These are phyloP conservation scores for Botrytis deweyae DNA, from an alignment of 2,329 filamentous ascomycete genomes.

Conservation along the genomic window DNA sequence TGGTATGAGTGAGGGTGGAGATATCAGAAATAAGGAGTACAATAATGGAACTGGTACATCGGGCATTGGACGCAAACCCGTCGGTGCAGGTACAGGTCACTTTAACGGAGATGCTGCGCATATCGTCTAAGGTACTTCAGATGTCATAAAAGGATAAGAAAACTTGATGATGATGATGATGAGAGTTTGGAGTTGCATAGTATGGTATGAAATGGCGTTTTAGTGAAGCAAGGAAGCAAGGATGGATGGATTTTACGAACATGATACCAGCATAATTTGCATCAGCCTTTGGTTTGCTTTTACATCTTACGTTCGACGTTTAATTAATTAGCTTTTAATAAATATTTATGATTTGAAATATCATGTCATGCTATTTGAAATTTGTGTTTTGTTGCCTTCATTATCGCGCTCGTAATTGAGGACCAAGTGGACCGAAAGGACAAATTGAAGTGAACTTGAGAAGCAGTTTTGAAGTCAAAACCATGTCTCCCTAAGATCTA, in stretches of 20 bases:
- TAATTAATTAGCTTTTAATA: neutral
- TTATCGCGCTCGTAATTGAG: neutral
- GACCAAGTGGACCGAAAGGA: rapidly evolving
- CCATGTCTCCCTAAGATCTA: neutral
- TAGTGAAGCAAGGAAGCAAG: neutral
- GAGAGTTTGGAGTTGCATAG: neutral
- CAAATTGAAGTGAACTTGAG: neutral
- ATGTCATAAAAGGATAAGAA: neutral
- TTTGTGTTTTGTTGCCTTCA: rapidly evolving
- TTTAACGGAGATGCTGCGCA: slow-evolving; percentile 3
- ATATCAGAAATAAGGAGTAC: neutral
- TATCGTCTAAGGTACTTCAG: neutral
- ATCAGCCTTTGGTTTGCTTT: neutral
- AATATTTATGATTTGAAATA: neutral
- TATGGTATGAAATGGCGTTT: neutral
- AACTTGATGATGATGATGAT: neutral
- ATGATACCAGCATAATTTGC: slow-evolving; percentile 12
- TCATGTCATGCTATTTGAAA: neutral
- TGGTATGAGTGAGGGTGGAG: slow-evolving; percentile 7
- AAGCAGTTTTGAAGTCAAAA: neutral
- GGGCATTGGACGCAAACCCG: slow-evolving; percentile 16
- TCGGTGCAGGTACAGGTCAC: neutral
- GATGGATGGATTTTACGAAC: neutral
- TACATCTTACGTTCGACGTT: neutral
- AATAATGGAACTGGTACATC: neutral